Percentiles rank a stretch among this genome's conserved stretches.
These are phyloP conservation scores for Russula foetens DNA, from an alignment of 768 basidiomycete genomes.

Conservation along the genomic window DNA sequence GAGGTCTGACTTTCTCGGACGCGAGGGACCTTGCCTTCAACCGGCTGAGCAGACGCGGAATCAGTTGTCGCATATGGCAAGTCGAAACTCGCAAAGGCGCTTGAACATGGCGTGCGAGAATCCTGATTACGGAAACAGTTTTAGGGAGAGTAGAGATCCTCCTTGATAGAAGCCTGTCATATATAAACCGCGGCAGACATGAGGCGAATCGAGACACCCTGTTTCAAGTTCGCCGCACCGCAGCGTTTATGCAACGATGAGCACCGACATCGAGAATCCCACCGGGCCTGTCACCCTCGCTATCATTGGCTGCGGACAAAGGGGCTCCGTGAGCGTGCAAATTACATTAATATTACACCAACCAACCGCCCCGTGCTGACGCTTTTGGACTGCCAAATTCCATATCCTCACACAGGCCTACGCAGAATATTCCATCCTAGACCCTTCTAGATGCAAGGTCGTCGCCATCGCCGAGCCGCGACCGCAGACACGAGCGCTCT, in stretches of 20 bases:
- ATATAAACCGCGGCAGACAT: background rate
- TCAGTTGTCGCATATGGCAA: constrained; percentile 60
- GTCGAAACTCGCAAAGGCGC: background rate
- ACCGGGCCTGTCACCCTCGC: constrained; percentile 55
- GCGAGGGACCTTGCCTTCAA: constrained; percentile 28
- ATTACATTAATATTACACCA: too few relatives aligned
- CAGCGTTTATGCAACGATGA: constrained; percentile 18
- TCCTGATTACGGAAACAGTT: too few relatives aligned
- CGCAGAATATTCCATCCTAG: constrained; percentile 47
- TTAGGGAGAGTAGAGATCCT: too few relatives aligned
- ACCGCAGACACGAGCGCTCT: constrained; percentile 48
- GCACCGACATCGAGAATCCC: constrained; percentile 14
- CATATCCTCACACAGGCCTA: too few relatives aligned
- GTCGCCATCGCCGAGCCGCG: constrained; percentile 85
- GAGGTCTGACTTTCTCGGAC: constrained; percentile 4
- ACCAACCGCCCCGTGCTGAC: background rate
- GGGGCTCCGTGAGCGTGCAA: constrained; percentile 45
- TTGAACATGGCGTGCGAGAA: too few relatives aligned
- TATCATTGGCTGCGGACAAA: constrained; percentile 76
- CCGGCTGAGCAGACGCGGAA: constrained; percentile 51
- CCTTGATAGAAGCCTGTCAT: background rate
- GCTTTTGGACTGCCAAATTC: background rate
- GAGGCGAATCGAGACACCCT: background rate
- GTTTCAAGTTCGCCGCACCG: too few relatives aligned
- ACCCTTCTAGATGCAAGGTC: constrained; percentile 61